Percentiles rank a stretch among this genome's conserved stretches.
Conservation (phyloP, 2,329 filamentous ascomycete species). For the Teratosphaeria viscida region DNA sequence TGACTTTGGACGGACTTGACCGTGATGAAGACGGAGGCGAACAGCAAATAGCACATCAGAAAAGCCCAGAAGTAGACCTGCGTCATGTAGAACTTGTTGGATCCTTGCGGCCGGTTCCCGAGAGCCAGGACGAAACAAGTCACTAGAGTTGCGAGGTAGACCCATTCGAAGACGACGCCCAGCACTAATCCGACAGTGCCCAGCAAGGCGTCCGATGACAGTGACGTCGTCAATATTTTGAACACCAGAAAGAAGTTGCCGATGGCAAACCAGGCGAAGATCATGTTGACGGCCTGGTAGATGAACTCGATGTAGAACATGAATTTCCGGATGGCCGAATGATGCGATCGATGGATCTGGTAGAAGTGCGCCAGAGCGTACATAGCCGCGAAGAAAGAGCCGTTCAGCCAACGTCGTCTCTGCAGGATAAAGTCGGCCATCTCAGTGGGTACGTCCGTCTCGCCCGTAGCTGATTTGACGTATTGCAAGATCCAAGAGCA, state of each 20-base stretch:
- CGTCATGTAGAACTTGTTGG: slow-evolving; percentile 83
- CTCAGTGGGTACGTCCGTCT: slow-evolving; percentile 91
- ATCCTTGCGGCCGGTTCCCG: slow-evolving; percentile 89
- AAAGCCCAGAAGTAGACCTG: slow-evolving; percentile 98
- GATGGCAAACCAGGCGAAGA: slow-evolving; percentile 97
- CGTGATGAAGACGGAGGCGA: slow-evolving; percentile 89
- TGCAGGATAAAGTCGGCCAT: slow-evolving; percentile 94
- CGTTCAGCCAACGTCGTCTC: slow-evolving; percentile 93
- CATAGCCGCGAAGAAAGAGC: slow-evolving; percentile 93
- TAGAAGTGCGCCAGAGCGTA: slow-evolving; percentile 94
- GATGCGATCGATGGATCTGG: slow-evolving; percentile 87
- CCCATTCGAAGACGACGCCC: slow-evolving; percentile 87
- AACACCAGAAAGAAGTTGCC: slow-evolving; percentile 99
- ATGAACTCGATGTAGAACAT: slow-evolving; percentile 87
- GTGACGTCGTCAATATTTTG: slow-evolving; percentile 83
- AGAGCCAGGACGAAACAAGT: slow-evolving; percentile 92
- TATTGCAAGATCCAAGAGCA: slow-evolving; percentile 97
- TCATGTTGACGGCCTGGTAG: slow-evolving; percentile 92
- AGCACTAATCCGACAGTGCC: slow-evolving; percentile 69
- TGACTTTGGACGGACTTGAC: slow-evolving; percentile 73
- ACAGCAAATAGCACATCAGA: slow-evolving; percentile 93
- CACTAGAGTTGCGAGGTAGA: slow-evolving; percentile 83
- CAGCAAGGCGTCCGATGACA: slow-evolving; percentile 59
- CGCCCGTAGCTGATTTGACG: slow-evolving; percentile 92
- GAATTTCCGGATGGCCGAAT: slow-evolving; percentile 75